phyloP scores from a whole-genome alignment of 2,329 filamentous ascomycete species.

The Penicillium glabrum region DNA sequence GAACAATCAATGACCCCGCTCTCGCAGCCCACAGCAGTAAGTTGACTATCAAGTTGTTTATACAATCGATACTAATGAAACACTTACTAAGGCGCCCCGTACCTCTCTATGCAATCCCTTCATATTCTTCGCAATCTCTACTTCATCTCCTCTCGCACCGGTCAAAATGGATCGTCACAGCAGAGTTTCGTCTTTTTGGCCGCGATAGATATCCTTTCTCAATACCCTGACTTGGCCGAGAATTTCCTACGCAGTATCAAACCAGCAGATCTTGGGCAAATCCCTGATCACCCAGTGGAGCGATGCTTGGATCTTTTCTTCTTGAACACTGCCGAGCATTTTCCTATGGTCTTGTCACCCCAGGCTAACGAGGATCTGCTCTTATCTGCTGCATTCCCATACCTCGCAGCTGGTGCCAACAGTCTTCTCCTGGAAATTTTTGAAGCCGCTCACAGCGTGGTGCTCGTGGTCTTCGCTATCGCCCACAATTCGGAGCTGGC shows the following conservation, averaged over 20 bases:
- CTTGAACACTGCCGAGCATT: constrained; percentile 81
- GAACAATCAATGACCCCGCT: constrained; percentile 58
- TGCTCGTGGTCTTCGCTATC: constrained; percentile 76
- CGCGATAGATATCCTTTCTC: constrained; percentile 75
- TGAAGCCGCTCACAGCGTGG: constrained; percentile 81
- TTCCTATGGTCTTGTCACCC: constrained; percentile 68
- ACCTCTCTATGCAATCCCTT: constrained; percentile 69
- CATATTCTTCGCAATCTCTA: constrained; percentile 74
- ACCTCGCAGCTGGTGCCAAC: constrained; percentile 64
- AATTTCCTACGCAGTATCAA: constrained; percentile 66
- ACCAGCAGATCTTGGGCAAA: constrained; percentile 54
- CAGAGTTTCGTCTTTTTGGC: constrained; percentile 82
- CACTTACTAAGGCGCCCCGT: constrained; percentile 54
- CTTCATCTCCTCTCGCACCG: constrained; percentile 76
- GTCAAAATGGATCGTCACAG: constrained; percentile 73
- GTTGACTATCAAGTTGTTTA: constrained; percentile 13
- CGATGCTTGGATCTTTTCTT: constrained; percentile 82
- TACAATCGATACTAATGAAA: background rate
- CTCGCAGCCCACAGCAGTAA: constrained; percentile 55
- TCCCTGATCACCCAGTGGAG: constrained; percentile 65
- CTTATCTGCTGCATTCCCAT: constrained; percentile 70
- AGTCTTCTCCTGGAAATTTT: constrained; percentile 68
- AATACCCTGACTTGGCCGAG: constrained; percentile 65
- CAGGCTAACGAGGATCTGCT: constrained; percentile 70
- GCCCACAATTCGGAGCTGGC: constrained; percentile 74